Evolutionary conservation across 2,329 filamentous ascomycete genomes (phyloP), one percentile per base, ranked within the genome.

Genomic region (Botrytis porri): DNA sequence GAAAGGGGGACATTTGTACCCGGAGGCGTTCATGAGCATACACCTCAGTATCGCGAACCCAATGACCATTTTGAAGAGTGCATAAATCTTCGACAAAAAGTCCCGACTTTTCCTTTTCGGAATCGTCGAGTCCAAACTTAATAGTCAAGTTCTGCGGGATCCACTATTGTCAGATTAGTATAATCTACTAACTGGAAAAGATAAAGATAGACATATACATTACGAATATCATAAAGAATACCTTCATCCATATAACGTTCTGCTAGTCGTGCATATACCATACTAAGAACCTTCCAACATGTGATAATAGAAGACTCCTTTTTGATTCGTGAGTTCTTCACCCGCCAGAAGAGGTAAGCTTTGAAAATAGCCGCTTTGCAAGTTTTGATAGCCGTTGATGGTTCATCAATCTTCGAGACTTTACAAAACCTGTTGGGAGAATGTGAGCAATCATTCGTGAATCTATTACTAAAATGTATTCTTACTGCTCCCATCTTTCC

Each of bases 401-500:
- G 5, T 57, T 57, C 5, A 14, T 57, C 5, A 7, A 57, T 57
- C 14, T 57, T 57, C 1, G 12, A 57, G 51, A 57, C 4, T 57
- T 57, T 57, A 3, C 14, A 57, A 29, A 57, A 57, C 18, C 25
- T 57, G 1, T 29, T 57, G 12, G 1, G 7, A 57, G 12, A 57
- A 57, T 7, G 51, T 57, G 2, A 57, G 12, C 12, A 57, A 57
- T 57, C 12, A 57, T 57, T 57, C 12, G 4, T 20, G 16, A 59
- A 3, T 59, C 29, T 20, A 37, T 1, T 41, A 75, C 74, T 22
- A 78, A 69, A 43, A 77, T 73, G 29, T 73, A 67, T 54, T 75
- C 76, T 54, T 76, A 67, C 63, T 81, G 51, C 61, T 77, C 77
- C 69, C 74, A 51, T 77, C 73, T 75, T 64, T 75, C 25, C 65